A percentile compares a stretch with the other conserved stretches of the same genome.
These are phyloP conservation scores for Andrographis paniculata DNA, from an alignment of 305 asterid genomes.

Conservation along the genomic window DNA sequence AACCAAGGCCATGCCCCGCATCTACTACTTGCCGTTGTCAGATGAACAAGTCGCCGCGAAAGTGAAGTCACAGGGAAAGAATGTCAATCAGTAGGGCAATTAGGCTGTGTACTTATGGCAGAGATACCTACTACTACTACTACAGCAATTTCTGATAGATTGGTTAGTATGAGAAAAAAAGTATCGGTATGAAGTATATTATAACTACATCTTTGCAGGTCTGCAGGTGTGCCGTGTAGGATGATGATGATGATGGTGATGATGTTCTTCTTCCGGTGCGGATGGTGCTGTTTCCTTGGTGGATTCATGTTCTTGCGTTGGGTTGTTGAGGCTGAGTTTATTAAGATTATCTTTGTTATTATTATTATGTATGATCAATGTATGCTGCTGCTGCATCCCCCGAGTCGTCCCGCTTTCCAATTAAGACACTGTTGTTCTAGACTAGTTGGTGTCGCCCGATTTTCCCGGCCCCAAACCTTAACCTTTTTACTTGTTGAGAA, in stretches of 20 bases:
- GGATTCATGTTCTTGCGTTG: conserved; percentile 15
- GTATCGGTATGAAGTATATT: conserved; percentile 45
- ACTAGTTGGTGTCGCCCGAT: too few relatives aligned
- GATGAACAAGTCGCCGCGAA: conserved; percentile 75
- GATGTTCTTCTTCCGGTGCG: too few relatives aligned
- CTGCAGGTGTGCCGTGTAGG: conserved; percentile 75
- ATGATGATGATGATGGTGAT: conserved; percentile 30
- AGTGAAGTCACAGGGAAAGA: conserved; percentile 51
- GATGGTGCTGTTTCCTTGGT: conserved; percentile 46
- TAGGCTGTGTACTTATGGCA: conserved; percentile 29
- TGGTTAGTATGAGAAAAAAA: conserved; percentile 31
- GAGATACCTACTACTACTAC: too few relatives aligned
- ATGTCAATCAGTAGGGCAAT: conserved; percentile 55
- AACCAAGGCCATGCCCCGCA: conserved; percentile 73
- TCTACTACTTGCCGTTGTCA: conserved; percentile 72
- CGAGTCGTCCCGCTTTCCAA: too few relatives aligned
- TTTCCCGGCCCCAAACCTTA: too few relatives aligned
- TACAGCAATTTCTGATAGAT: conserved; percentile 37
- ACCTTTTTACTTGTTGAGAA: too few relatives aligned
- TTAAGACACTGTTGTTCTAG: too few relatives aligned
- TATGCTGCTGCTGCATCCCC: too few relatives aligned
- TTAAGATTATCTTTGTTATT: too few relatives aligned
- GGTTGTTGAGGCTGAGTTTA: too few relatives aligned
- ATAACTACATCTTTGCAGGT: conserved; percentile 32
- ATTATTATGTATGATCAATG: too few relatives aligned